These are phyloP conservation scores for Bipolaris gigantea DNA, from an alignment of 2,329 filamentous ascomycete species.

Conservation along the genomic window DNA sequence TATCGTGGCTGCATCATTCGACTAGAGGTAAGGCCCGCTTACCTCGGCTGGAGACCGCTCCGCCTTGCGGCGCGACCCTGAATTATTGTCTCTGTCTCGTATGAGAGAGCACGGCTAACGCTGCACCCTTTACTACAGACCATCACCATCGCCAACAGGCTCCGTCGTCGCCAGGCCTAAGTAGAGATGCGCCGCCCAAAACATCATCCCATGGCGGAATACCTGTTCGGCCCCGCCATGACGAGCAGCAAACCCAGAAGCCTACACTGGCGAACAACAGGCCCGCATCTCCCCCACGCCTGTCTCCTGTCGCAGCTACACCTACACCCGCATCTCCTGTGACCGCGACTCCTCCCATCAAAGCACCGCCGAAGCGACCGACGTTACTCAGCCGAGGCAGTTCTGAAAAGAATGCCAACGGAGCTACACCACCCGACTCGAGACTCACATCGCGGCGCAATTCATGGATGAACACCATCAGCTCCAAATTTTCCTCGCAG, in stretches of 20 bases:
- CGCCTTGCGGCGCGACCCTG: slow-evolving; percentile 20
- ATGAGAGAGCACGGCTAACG: slow-evolving; percentile 23
- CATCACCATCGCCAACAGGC: slow-evolving; percentile 44
- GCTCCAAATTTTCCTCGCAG: slow-evolving; percentile 81
- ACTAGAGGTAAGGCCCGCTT: slow-evolving; percentile 68
- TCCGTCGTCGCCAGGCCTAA: slow-evolving; percentile 41
- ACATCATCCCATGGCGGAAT: slow-evolving; percentile 42
- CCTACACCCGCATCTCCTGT: slow-evolving; percentile 5
- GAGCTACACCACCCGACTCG: slow-evolving; percentile 33
- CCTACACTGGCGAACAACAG: slow-evolving; percentile 26
- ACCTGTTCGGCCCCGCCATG: slow-evolving; percentile 19
- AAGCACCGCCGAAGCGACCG: slow-evolving; percentile 44
- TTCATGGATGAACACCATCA: slow-evolving; percentile 93
- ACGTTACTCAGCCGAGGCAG: slow-evolving; percentile 48
- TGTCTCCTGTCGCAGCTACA: slow-evolving; percentile 23
- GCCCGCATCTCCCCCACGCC: slow-evolving; percentile 28
- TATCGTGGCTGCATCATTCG: slow-evolving; percentile 87
- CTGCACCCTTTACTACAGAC: slow-evolving; percentile 22
- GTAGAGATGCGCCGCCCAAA: slow-evolving; percentile 39
- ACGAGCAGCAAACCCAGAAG: slow-evolving; percentile 22
- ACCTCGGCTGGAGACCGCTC: slow-evolving; percentile 26
- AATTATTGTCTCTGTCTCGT: neutral
- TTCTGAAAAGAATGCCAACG: slow-evolving; percentile 40
- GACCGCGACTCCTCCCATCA: slow-evolving; percentile 27
- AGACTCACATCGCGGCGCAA: slow-evolving; percentile 56